Evolutionary conservation across 331 rosid species (phyloP), one percentile per base, ranked within the genome.

Genomic region (Ulmus americana): DNA sequence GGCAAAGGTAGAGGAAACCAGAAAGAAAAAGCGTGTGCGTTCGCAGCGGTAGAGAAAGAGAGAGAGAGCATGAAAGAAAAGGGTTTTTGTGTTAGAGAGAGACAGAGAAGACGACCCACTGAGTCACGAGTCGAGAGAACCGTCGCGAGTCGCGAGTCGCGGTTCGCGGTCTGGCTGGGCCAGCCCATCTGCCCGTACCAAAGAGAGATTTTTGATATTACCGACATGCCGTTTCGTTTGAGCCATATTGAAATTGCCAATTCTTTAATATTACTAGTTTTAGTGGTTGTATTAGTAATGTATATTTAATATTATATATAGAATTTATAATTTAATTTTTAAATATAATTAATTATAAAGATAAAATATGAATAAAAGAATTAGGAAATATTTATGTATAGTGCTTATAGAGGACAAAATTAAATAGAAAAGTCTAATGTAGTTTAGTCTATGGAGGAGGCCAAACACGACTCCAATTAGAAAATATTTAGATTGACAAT

Each of bases 1-100:
- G 88, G 68, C 87, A 80, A 72, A 63, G 73, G 55, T 59, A 6
- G 47, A 73, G 66, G 62, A 6, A 63, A 49, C 59, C 52, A 67
- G 58, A 68, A 61, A 61, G 72, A 51, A 74, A 59, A 51, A 69
- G 15, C 45, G 61, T 49, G 73, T 45, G 76, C 35, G 71, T 57
- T 76, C 65, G 59, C 71, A 63, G 76, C 63, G 68, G 75, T 7
- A 66, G 66, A 55, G 73, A 73, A 35, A 65, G 53, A 18, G 63
- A 63, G 63, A 63, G 67, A 64, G 48, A 52, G 63, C 59, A 59
- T 38, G 38, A 20, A 15, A 52, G 69, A 15, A 58, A 13, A 55
- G 61, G 55, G 73, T 47, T 45, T 40, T 59, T 38, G 11, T 67
- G 22, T 38, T 40, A 61, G 58, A 50, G 62, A 41, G 70, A 66